Evolutionary conservation across 768 basidiomycete genomes (phyloP).

Genomic region (Calocybe gangraenosa): DNA sequence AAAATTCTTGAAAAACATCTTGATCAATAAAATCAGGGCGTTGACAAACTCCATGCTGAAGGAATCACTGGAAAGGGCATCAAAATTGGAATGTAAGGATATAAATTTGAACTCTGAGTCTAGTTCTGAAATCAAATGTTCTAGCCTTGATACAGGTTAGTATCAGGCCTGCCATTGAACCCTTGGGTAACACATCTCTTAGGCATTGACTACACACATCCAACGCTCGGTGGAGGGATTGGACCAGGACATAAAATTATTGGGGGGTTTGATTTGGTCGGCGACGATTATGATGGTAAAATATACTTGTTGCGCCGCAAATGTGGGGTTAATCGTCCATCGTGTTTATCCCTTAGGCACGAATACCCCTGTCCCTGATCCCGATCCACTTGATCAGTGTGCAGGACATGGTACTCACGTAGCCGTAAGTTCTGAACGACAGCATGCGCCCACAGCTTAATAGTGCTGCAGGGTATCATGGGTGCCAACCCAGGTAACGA

Average conservation of each 20-base stretch:
- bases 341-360: constrained; percentile 21
- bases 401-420: constrained; percentile 56
- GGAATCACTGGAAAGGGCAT: constrained; percentile 61
- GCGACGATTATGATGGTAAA: constrained; percentile 46
- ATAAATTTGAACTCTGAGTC: not conserved
- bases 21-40: constrained; percentile 34
- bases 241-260: constrained; percentile 50
- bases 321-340: not conserved
- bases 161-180: constrained; percentile 7
- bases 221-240: constrained; percentile 48
- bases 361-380: constrained; percentile 47
- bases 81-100: constrained; percentile 59
- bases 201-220: constrained; percentile 55
- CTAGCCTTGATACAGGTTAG: constrained; percentile 47
- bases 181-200: constrained; percentile 1
- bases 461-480: constrained; percentile 46
- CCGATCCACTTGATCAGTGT: constrained; percentile 51
- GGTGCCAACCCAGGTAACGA: constrained; percentile 56
- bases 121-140: not conserved
- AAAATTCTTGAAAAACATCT: not conserved
- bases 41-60: constrained; percentile 59
- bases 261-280: constrained; percentile 56
- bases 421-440: constrained; percentile 27
- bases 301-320: not conserved
- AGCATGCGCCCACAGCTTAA: constrained; percentile 6